Evolutionary conservation across 2,329 filamentous ascomycete species (phyloP).

Genomic region (Magnaporthiopsis rhizophila): DNA sequence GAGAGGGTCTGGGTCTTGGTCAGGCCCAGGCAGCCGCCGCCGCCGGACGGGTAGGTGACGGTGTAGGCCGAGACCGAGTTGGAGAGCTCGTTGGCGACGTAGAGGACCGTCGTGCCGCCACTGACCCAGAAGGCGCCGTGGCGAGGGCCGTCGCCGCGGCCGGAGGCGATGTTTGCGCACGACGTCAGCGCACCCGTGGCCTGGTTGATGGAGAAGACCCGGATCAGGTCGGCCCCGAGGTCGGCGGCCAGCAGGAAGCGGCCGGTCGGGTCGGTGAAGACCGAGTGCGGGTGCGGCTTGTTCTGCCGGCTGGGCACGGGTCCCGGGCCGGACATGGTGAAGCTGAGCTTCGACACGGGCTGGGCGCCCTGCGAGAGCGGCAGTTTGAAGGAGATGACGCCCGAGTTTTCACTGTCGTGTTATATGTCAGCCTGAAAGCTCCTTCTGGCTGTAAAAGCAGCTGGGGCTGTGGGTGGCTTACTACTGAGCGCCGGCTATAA

Average conservation of each 20-base stretch:
- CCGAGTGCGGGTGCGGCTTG: constrained; percentile 45
- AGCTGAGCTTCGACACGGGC: constrained; percentile 29
- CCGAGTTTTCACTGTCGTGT: constrained; percentile 28
- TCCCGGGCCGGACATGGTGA: constrained; percentile 33
- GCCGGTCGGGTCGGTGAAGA: constrained; percentile 39
- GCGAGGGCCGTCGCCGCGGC: constrained; percentile 41
- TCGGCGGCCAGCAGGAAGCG: constrained; percentile 42
- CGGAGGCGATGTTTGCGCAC: constrained; percentile 32
- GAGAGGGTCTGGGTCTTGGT: constrained; percentile 35
- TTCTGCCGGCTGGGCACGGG: constrained; percentile 42
- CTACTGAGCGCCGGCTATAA: constrained; percentile 37
- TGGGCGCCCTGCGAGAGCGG: constrained; percentile 23
- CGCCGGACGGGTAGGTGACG: constrained; percentile 31
- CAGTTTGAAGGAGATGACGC: constrained; percentile 34
- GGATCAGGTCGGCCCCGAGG: constrained; percentile 45
- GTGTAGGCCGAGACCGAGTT: constrained; percentile 42
- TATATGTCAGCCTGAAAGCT: not conserved
- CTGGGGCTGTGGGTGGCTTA: constrained; percentile 17
- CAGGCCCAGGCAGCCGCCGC: constrained; percentile 36
- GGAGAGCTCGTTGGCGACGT: constrained; percentile 35
- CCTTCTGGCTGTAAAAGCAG: not conserved
- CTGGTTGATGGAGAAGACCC: constrained; percentile 42
- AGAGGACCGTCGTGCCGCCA: constrained; percentile 18
- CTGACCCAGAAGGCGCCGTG: constrained; percentile 42
- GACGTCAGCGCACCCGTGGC: constrained; percentile 35